These are phyloP conservation scores for Bonia amplexicaulis DNA, from an alignment of 176 grass and related monocot species.

Conservation along the genomic window DNA sequence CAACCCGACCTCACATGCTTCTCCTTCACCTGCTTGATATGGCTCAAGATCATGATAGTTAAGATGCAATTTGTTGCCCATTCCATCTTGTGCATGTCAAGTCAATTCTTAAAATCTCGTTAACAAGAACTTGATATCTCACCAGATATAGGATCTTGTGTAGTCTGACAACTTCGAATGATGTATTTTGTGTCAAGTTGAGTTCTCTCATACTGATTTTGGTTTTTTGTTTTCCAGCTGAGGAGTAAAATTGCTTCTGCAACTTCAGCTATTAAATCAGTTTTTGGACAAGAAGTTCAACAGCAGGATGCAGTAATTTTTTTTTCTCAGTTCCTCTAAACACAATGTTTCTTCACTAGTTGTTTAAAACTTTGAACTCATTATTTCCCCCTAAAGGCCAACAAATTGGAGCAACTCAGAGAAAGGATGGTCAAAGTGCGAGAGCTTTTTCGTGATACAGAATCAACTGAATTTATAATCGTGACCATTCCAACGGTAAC, in stretches of 20 bases:
- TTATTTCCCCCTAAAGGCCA: conserved; percentile 37
- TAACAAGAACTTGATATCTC: background rate
- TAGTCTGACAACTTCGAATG: background rate
- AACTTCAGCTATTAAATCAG: conserved; percentile 97
- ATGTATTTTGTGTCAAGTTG: background rate
- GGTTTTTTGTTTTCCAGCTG: conserved; percentile 41
- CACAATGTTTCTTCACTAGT: conserved; percentile 17
- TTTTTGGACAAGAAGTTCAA: conserved; percentile 80
- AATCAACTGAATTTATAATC: conserved; percentile 93
- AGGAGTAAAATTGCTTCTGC: conserved; percentile 82
- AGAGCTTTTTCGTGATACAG: conserved; percentile 78
- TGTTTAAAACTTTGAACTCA: background rate
- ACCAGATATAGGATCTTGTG: background rate
- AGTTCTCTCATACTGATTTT: background rate
- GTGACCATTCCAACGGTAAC: conserved; percentile 94
- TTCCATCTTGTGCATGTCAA: background rate
- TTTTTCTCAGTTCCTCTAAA: background rate
- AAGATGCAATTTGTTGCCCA: background rate
- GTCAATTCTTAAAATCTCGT: background rate
- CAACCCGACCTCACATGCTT: background rate
- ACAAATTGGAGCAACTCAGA: conserved; percentile 87
- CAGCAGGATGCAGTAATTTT: conserved; percentile 71
- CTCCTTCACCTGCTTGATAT: background rate
- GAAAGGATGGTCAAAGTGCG: conserved; percentile 90
- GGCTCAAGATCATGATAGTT: background rate